Evolutionary conservation across 2,329 filamentous ascomycete species (phyloP), one percentile per base, ranked within the genome.

Genomic region (Xylaria hypoxylon): DNA sequence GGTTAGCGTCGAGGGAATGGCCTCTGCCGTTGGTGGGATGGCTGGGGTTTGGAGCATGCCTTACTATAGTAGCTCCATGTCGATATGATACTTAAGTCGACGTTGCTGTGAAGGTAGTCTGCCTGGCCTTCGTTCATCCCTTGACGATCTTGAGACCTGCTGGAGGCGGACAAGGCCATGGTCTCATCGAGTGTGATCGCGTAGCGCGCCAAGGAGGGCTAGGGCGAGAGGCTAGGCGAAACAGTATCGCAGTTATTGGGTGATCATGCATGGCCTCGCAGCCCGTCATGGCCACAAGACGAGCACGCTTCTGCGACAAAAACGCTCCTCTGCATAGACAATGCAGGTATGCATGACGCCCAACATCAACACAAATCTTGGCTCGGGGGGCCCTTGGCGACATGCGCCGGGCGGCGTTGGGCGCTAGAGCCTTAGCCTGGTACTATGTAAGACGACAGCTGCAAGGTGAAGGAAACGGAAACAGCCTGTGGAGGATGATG

Each of bases 381-480:
- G 47, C 48, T 28, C 22, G 52, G 24, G 38, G 48, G 8, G n/a
- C 24, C 59, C 42, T 50, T 47, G 55, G 50, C 59, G 42, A 26
- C 26, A 57, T 56, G 65, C 50, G 45, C 62, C 55, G n/a, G 47
- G 59, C 44, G 47, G 59, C 44, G 57, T 64, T 63, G 64, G 67
- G 64, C 71, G 68, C 67, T 68, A 67, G 68, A 52, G 64, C 58
- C 48, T 31, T 56, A 61, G 68, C 65, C 58, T 68, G 67, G 68
- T n/a, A n/a, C n/a, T n/a, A n/a, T n/a, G n/a, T 71, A 69, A 59
- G 66, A 64, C 50, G 47, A 33, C 52, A 67, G 72, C 73, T 76
- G 74, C 75, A 75, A 68, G 70, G 66, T 68, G 73, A 71, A 74
- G 67, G 70, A 77, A 73, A 70, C 60, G 71, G 73, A 74, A 75